Evolutionary conservation across 2,329 filamentous ascomycete genomes (phyloP).

Genomic region (Colletotrichum scovillei): DNA sequence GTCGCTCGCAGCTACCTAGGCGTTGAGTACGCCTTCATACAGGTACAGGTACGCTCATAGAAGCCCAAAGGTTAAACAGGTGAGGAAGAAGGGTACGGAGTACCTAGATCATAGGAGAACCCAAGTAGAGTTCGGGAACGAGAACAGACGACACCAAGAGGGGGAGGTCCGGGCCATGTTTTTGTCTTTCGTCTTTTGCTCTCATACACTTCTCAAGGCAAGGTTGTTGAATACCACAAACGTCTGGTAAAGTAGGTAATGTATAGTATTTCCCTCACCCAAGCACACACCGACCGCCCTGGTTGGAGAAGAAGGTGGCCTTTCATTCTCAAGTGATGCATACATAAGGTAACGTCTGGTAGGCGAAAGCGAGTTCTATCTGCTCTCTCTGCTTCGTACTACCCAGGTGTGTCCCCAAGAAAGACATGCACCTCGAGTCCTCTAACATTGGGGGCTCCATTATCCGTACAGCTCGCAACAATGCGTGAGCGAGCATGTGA

Average conservation of each 20-base stretch:
- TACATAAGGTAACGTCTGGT: background rate
- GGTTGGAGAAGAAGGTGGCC: background rate
- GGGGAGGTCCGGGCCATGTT: background rate
- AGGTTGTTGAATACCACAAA: background rate
- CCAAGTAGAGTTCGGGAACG: background rate
- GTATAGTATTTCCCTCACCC: background rate
- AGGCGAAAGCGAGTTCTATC: background rate
- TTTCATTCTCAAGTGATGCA: background rate
- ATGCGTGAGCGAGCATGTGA: background rate
- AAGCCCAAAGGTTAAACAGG: background rate
- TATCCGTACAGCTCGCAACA: background rate
- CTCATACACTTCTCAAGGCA: background rate
- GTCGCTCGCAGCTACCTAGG: background rate
- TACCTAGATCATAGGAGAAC: background rate
- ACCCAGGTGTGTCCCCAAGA: background rate
- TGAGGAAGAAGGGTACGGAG: background rate
- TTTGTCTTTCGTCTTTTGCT: background rate
- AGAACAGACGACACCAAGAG: constrained; percentile 2
- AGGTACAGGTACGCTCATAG: background rate
- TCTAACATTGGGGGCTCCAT: too few species aligned
- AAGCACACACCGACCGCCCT: background rate
- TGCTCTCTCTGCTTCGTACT: background rate
- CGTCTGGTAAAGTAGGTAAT: background rate
- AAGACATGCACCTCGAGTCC: background rate
- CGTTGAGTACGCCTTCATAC: background rate